These are phyloP conservation scores for Grammothele lineata DNA, from an alignment of 768 basidiomycete genomes.

Conservation along the genomic window DNA sequence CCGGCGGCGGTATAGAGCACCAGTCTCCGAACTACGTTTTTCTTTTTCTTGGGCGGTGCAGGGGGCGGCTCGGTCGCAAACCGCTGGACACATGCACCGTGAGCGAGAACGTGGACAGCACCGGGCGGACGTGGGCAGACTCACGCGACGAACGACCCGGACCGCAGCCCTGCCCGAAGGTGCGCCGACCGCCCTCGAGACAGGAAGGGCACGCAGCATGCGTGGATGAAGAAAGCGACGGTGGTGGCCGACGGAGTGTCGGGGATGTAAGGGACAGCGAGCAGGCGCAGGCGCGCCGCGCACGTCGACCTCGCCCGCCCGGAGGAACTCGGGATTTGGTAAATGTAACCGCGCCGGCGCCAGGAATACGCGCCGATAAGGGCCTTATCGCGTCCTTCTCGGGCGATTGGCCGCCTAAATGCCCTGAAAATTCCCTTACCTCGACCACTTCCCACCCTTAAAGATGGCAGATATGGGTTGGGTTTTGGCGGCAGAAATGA, in stretches of 20 bases:
- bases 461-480: too few species aligned
- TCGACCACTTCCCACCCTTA: too few species aligned
- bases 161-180: slow-evolving; percentile 42
- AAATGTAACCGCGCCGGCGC: neutral
- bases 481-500: too few species aligned
- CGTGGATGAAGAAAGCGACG: slow-evolving; percentile 14
- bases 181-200: slow-evolving; percentile 46
- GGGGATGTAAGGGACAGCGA: slow-evolving; percentile 19
- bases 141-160: slow-evolving; percentile 57
- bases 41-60: slow-evolving; percentile 47
- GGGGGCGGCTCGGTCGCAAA: slow-evolving; percentile 54
- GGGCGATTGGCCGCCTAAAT: too few species aligned
- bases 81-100: slow-evolving; percentile 37
- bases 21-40: slow-evolving; percentile 50
- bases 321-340: slow-evolving; percentile 17
- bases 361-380: neutral
- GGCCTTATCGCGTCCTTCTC: too few species aligned
- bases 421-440: too few species aligned
- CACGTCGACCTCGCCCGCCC: slow-evolving; percentile 4
- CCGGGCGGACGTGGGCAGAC: slow-evolving; percentile 20
- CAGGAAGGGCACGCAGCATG: slow-evolving; percentile 55
- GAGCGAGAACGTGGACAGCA: slow-evolving; percentile 6
- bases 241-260: slow-evolving; percentile 15
- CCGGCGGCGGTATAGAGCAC: slow-evolving; percentile 65
- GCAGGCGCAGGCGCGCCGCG: slow-evolving; percentile 14